Evolutionary conservation across 805 yeast genomes (phyloP), one percentile per base, ranked within the genome.

Genomic region (Zygoascus ofunaensis): DNA sequence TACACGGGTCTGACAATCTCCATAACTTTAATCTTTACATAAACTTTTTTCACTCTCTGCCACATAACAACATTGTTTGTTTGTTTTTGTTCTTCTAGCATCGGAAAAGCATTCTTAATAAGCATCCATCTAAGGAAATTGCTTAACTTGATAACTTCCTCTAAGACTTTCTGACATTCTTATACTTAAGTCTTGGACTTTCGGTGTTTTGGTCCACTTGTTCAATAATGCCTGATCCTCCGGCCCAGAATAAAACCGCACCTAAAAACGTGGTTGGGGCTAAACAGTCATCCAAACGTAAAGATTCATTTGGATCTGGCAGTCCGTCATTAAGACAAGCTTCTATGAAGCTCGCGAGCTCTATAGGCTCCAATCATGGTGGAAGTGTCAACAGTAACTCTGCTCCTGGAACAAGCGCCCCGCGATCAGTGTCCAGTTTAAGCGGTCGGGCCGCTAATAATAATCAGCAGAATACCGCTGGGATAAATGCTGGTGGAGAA

Each of bases 241-340:
- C 12, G 7, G 30, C 12, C 12, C 7, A 26, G 12, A 7, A 7
- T 26, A 8, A 7, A 12, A 8, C 41, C 12, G 22, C 41, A 8
- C 41, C 41, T 10, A 24, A 37, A 24, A 37, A 37, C 24, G 41
- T 37, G 21, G 39, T 36, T 14, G 12, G n/a, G 14, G n/a, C 7
- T n/a, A 8, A 34, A 8, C 15, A 15, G 36, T 7, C 19, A 14
- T 14, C 19, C 7, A 7, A 8, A 14, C 15, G 20, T 5, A 34
- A 18, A n/a, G 36, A 14, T 7, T 14, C 15, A 7, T 34, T 34
- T 14, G 36, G 36, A 18, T n/a, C 19, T 34, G 15, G 14, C 14
- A n/a, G 33, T n/a, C 22, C 19, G 3, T 37, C 41, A n/a, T 37
- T n/a, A 15, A 23, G 41, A 37, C 41, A 37, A 33, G 41, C 41